phyloP scores from a whole-genome alignment of 83 land plant genomes.

The Thuja plicata region DNA sequence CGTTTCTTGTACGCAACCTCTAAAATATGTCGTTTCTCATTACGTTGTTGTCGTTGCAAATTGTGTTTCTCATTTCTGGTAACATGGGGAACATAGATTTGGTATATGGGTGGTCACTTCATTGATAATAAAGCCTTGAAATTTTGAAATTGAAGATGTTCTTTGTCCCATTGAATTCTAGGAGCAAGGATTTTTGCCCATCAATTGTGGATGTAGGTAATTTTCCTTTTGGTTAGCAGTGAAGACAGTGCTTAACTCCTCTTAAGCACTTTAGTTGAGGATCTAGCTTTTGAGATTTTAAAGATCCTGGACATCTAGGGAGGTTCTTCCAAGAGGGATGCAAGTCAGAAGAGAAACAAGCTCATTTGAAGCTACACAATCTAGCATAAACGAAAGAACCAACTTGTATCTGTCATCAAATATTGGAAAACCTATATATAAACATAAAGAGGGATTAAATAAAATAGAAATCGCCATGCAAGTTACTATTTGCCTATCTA shows the following conservation, averaged over 20 bases:
- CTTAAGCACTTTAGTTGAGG: background rate
- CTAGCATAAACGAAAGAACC: background rate
- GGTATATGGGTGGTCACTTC: background rate
- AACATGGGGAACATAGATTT: background rate
- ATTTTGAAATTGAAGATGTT: background rate
- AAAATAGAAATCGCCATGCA: background rate
- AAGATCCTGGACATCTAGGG: background rate
- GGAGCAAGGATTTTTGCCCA: background rate
- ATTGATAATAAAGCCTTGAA: background rate
- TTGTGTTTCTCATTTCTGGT: too few species aligned
- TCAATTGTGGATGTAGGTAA: background rate
- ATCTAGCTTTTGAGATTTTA: background rate
- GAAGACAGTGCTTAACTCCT: background rate
- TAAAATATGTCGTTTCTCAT: too few species aligned
- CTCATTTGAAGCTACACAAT: background rate
- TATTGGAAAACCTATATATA: background rate
- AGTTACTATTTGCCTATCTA: background rate
- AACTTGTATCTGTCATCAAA: background rate
- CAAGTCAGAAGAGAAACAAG: background rate
- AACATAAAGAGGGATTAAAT: background rate
- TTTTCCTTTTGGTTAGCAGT: background rate
- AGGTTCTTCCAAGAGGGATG: background rate
- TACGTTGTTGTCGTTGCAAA: too few species aligned
- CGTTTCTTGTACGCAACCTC: too few species aligned
- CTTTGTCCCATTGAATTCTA: background rate